Evolutionary conservation across 768 basidiomycete genomes (phyloP).

Genomic region (Suillus subalutaceus): DNA sequence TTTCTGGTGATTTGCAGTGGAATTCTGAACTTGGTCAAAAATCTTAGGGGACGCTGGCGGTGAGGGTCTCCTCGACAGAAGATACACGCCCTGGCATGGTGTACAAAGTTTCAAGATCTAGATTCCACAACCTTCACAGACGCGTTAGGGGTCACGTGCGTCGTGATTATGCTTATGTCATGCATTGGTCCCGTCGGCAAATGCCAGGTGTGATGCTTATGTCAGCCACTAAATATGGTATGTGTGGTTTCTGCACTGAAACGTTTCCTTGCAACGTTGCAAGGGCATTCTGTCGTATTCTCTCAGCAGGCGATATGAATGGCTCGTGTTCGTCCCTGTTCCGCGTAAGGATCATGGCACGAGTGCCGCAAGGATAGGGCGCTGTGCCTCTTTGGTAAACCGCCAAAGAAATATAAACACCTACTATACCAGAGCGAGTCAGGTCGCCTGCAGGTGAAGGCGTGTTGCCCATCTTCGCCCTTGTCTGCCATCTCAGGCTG

Average conservation of each 20-base stretch:
- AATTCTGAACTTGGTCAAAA: constrained; percentile 78
- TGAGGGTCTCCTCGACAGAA: constrained; percentile 30
- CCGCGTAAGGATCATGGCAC: background rate
- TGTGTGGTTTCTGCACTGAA: background rate
- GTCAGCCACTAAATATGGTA: background rate
- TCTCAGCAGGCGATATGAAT: constrained; percentile 9
- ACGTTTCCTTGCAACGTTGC: constrained; percentile 2
- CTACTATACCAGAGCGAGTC: constrained; percentile 30
- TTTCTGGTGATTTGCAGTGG: constrained; percentile 84
- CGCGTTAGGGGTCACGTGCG: constrained; percentile 12
- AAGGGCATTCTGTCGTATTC: constrained; percentile 4
- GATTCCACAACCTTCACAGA: background rate
- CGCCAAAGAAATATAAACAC: constrained; percentile 35
- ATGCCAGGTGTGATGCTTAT: constrained; percentile 6
- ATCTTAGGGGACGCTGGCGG: constrained; percentile 56
- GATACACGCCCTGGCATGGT: constrained; percentile 32
- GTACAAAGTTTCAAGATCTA: constrained; percentile 9
- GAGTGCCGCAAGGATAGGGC: constrained; percentile 6
- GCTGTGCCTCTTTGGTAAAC: constrained; percentile 23
- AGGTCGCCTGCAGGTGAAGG: constrained; percentile 38
- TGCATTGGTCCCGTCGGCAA: background rate
- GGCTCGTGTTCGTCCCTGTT: constrained; percentile 6
- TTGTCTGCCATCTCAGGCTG: constrained; percentile 36
- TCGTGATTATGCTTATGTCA: constrained; percentile 10
- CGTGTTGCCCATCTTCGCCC: constrained; percentile 41